Evolutionary conservation across 208 protist species (phyloP).

Genomic region (Trichomonas tenax): DNA sequence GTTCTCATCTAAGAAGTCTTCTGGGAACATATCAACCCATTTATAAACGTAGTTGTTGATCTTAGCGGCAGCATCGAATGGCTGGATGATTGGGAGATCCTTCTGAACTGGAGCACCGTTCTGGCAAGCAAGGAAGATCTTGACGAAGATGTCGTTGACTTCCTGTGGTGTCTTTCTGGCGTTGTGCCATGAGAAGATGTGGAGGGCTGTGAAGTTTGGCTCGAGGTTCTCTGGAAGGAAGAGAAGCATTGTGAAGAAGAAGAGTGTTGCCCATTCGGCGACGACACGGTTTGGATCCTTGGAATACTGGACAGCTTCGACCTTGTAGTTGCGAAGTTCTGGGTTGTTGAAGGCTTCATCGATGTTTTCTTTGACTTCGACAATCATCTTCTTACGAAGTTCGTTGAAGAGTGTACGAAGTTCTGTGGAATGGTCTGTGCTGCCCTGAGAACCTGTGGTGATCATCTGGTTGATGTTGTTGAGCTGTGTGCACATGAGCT

Average conservation of each 20-base stretch:
- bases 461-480: neutral
- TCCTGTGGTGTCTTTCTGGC: neutral
- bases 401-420: neutral
- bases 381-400: neutral
- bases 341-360: neutral
- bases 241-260: neutral
- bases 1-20: neutral
- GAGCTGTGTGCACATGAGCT: neutral
- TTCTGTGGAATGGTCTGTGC: neutral
- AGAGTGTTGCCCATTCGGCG: neutral
- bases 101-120: neutral
- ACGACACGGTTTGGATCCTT: neutral
- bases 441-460: neutral
- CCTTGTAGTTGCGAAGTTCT: neutral
- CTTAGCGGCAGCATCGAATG: neutral
- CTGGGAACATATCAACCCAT: neutral
- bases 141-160: neutral
- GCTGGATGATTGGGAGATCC: neutral
- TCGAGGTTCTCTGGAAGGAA: neutral
- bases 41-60: neutral
- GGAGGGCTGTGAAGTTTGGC: neutral
- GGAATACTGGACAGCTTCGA: neutral
- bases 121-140: neutral
- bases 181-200: neutral
- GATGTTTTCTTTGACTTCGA: neutral